Conservation (phyloP, 345 rosid genomes). For the Boechera retrofracta region DNA sequence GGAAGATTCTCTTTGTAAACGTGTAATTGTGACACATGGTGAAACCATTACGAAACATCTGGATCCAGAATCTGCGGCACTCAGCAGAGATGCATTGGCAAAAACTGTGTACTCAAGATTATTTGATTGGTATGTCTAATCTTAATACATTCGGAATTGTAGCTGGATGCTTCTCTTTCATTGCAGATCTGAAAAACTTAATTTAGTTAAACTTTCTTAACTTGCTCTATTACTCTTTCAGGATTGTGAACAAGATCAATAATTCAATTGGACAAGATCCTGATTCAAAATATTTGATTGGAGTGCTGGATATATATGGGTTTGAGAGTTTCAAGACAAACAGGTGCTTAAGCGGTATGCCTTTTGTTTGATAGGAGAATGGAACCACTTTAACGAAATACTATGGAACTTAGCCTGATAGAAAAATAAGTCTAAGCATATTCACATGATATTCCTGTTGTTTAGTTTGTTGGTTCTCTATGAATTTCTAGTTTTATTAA, state of each 20-base stretch:
- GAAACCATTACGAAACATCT: conserved; percentile 91
- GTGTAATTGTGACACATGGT: conserved; percentile 89
- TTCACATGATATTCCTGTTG: conserved; percentile 19
- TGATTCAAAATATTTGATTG: conserved; percentile 78
- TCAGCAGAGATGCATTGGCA: conserved; percentile 95
- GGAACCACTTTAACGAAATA: conserved; percentile 24
- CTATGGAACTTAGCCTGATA: conserved; percentile 22
- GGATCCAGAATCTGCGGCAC: conserved; percentile 88
- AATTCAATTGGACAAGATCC: conserved; percentile 96
- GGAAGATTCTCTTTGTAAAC: conserved; percentile 97
- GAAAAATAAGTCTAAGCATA: neutral
- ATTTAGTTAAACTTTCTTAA: conserved; percentile 20
- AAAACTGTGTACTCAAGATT: conserved; percentile 88
- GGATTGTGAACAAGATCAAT: conserved; percentile 94
- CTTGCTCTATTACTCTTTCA: conserved; percentile 46
- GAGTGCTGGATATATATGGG: conserved; percentile 98
- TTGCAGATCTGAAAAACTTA: neutral
- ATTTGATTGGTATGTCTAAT: conserved; percentile 85
- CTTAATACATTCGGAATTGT: conserved; percentile 11
- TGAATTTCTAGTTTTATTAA: conserved; percentile 24
- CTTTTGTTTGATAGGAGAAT: conserved; percentile 51
- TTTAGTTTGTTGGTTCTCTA: conserved; percentile 33
- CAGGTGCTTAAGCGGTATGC: conserved; percentile 92
- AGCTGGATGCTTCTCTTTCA: conserved; percentile 18
- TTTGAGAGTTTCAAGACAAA: conserved; percentile 99